These are phyloP conservation scores for Chrysosporium keratinophilum DNA, from an alignment of 2,329 filamentous ascomycete genomes.

Conservation along the genomic window DNA sequence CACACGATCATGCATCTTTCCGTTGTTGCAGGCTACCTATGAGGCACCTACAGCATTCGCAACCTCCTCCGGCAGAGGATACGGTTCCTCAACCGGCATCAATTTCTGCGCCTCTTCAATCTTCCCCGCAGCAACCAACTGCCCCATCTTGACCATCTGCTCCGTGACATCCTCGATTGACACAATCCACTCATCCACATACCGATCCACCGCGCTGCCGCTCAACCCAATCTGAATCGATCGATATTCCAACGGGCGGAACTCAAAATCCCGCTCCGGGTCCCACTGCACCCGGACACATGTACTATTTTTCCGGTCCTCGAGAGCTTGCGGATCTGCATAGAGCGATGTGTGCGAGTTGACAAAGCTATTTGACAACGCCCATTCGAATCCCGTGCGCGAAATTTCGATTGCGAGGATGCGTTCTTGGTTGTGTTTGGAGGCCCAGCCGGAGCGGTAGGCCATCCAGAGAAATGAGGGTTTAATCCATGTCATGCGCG, in stretches of 20 bases:
- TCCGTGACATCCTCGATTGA: slow-evolving; percentile 51
- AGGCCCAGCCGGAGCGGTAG: slow-evolving; percentile 52
- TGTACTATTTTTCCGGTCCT: slow-evolving; percentile 15
- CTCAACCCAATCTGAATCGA: slow-evolving; percentile 55
- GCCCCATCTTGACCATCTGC: slow-evolving; percentile 41
- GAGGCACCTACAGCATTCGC: slow-evolving; percentile 13
- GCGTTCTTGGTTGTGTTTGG: slow-evolving; percentile 45
- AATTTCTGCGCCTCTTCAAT: slow-evolving; percentile 24
- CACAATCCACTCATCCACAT: slow-evolving; percentile 44
- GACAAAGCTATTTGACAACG: slow-evolving; percentile 35
- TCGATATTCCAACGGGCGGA: slow-evolving; percentile 41
- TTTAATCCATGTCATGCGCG: slow-evolving; percentile 57
- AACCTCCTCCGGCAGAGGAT: slow-evolving; percentile 12
- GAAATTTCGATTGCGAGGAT: slow-evolving; percentile 50
- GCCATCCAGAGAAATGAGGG: slow-evolving; percentile 56
- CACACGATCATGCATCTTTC: neutral
- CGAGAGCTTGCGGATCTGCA: slow-evolving; percentile 18
- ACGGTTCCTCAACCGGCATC: slow-evolving; percentile 14
- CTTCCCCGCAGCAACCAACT: slow-evolving; percentile 34
- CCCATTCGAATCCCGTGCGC: slow-evolving; percentile 40
- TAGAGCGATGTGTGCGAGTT: slow-evolving; percentile 18
- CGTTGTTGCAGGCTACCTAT: neutral
- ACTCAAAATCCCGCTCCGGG: slow-evolving; percentile 43
- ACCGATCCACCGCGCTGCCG: slow-evolving; percentile 36
- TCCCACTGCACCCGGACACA: slow-evolving; percentile 54